Conservation (phyloP, 2,329 filamentous ascomycete genomes). For the Colletotrichum karsti region DNA sequence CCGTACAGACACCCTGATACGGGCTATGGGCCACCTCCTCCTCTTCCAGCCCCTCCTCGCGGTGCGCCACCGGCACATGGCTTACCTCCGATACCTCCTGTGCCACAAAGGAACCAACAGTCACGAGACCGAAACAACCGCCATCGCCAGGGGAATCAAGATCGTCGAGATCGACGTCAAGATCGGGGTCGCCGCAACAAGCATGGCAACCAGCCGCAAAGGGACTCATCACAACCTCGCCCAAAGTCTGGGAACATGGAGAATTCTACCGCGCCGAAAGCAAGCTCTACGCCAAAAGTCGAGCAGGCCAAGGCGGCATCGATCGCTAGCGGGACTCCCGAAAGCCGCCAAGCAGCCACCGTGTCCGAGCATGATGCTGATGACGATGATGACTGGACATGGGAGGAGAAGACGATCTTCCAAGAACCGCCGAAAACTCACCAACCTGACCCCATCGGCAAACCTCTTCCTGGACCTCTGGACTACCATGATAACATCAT, state of each 20-base stretch:
- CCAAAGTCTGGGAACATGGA: slow-evolving; percentile 9
- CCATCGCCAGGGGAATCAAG: slow-evolving; percentile 38
- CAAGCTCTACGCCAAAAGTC: not conserved
- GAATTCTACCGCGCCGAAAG: not conserved
- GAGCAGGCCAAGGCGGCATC: not conserved
- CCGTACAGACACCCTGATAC: not conserved
- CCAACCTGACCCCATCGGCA: slow-evolving; percentile 56
- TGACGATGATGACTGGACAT: slow-evolving; percentile 44
- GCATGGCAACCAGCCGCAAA: slow-evolving; percentile 33
- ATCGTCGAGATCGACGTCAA: slow-evolving; percentile 36
- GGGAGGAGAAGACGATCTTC: slow-evolving; percentile 49
- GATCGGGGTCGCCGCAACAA: slow-evolving; percentile 34
- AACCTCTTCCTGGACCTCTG: slow-evolving; percentile 45
- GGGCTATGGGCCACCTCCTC: slow-evolving; percentile 1
- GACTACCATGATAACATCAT: slow-evolving; percentile 54
- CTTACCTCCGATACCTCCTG: slow-evolving; percentile 10
- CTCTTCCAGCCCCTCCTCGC: slow-evolving; percentile 5
- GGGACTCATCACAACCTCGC: slow-evolving; percentile 4
- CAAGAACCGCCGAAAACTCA: slow-evolving; percentile 41
- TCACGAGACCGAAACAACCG: slow-evolving; percentile 42
- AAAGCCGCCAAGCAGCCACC: not conserved
- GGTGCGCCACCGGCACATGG: not conserved
- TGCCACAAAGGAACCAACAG: slow-evolving; percentile 34
- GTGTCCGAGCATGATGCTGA: slow-evolving; percentile 16
- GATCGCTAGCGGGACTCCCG: not conserved